Conservation (phyloP, 495 filamentous ascomycete genomes). For the Neurospora sp. region DNA sequence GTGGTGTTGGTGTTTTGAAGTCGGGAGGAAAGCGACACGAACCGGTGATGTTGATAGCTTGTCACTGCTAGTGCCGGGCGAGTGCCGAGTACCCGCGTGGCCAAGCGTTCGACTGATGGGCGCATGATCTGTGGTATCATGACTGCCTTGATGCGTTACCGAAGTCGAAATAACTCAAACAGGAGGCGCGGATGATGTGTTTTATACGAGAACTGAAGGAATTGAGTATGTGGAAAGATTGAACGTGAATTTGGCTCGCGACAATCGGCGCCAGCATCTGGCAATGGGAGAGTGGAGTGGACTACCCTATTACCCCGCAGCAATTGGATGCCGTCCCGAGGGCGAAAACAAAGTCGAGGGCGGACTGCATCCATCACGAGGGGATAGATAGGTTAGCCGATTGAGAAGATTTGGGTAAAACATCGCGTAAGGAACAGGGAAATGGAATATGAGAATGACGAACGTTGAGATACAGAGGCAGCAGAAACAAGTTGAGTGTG, state of each 20-base stretch:
- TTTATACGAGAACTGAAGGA: not conserved
- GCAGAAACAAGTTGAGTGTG: not conserved
- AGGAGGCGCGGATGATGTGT: not conserved
- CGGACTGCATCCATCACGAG: not conserved
- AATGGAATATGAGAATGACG: not conserved
- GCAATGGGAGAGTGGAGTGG: not conserved
- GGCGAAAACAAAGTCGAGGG: not conserved
- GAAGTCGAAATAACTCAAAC: not conserved
- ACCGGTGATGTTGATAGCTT: not conserved
- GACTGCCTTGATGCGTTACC: not conserved
- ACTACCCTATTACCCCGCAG: not conserved
- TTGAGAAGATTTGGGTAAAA: not conserved
- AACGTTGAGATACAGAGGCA: not conserved
- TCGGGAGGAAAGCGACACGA: not conserved
- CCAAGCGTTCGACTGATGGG: not conserved
- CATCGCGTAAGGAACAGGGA: not conserved
- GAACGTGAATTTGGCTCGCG: not conserved
- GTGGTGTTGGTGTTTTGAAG: not conserved
- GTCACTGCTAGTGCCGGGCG: not conserved
- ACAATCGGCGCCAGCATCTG: not conserved
- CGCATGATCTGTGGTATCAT: not conserved
- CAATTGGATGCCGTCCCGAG: not conserved
- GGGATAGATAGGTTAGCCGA: not conserved
- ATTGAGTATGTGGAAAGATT: not conserved
- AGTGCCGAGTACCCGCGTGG: not conserved